These are phyloP conservation scores for Purpureocillium lavendulum DNA, from an alignment of 2,329 filamentous ascomycete genomes.

Conservation along the genomic window DNA sequence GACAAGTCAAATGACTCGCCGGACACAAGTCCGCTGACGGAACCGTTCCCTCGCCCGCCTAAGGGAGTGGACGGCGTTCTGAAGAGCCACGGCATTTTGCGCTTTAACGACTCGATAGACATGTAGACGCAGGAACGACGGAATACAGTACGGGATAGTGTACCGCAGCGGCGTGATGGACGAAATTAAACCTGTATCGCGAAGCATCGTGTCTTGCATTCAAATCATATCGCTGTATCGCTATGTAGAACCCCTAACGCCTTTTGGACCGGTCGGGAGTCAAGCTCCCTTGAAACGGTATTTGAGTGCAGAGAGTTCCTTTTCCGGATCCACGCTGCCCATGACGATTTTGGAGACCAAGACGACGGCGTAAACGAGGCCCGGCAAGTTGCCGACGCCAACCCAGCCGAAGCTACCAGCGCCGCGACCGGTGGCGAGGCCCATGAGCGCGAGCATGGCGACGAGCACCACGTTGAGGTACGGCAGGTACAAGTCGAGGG, in stretches of 20 bases:
- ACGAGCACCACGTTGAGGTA: conserved; percentile 52
- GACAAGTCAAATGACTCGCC: conserved; percentile 63
- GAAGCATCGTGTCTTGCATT: too few species aligned
- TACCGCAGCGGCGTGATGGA: too few species aligned
- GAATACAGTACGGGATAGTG: neutral
- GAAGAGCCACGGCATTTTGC: conserved; percentile 76
- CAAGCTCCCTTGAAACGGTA: conserved; percentile 60
- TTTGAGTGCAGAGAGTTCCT: conserved; percentile 51
- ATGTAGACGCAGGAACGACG: conserved; percentile 29
- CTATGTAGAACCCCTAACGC: too few species aligned
- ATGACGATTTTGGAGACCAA: conserved; percentile 57
- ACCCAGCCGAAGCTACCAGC: conserved; percentile 25
- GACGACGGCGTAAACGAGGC: conserved; percentile 51
- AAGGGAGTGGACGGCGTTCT: conserved; percentile 83
- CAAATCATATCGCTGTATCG: too few species aligned
- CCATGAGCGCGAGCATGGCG: conserved; percentile 38
- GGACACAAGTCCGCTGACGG: conserved; percentile 28
- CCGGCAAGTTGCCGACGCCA: conserved; percentile 43
- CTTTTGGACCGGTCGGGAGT: neutral
- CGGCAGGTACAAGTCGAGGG: conserved; percentile 51
- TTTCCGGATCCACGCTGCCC: conserved; percentile 58
- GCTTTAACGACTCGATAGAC: conserved; percentile 90
- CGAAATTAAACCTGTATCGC: too few species aligned
- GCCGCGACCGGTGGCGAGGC: conserved; percentile 26
- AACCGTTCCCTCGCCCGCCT: conserved; percentile 54